Percentiles rank a stretch among this genome's conserved stretches.
These are phyloP conservation scores for Xylariales sp. DNA, from an alignment of 2,329 filamentous ascomycete genomes.

Conservation along the genomic window DNA sequence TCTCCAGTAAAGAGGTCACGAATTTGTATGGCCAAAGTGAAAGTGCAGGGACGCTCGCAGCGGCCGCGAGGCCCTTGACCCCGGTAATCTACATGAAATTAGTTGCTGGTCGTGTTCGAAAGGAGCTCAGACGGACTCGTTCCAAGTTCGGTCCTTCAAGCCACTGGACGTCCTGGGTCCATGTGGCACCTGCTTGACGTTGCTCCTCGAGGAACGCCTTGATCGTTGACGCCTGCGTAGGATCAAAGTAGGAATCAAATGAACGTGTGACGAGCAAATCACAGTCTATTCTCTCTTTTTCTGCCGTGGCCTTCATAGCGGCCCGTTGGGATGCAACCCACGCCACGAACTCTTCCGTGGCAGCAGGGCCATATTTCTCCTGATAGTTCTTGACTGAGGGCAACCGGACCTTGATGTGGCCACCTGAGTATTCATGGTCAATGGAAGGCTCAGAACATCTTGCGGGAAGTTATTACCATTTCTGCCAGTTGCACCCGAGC, in stretches of 20 bases:
- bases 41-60: not conserved
- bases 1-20: constrained; percentile 2
- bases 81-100: constrained; percentile 7
- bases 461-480: too few relatives aligned
- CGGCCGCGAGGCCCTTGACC: constrained; percentile 4
- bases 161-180: constrained; percentile 5
- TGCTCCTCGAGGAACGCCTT: constrained; percentile 4
- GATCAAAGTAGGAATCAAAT: constrained; percentile 3
- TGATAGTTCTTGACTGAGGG: not conserved
- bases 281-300: constrained; percentile 33
- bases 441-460: too few relatives aligned
- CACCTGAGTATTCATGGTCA: too few relatives aligned
- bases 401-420: too few relatives aligned
- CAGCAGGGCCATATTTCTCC: not conserved
- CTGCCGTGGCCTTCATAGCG: constrained; percentile 28
- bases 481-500: constrained; percentile 5
- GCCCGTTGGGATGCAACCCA: not conserved
- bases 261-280: constrained; percentile 29
- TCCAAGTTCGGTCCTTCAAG: constrained; percentile 3
- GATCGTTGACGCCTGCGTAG: not conserved
- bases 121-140: too few relatives aligned
- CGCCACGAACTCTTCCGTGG: not conserved
- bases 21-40: constrained; percentile 10
- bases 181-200: not conserved
- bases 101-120: too few relatives aligned